Evolutionary conservation across 2,329 filamentous ascomycete genomes (phyloP), one percentile per base, ranked within the genome.

Genomic region (Eurotiales sp.): DNA sequence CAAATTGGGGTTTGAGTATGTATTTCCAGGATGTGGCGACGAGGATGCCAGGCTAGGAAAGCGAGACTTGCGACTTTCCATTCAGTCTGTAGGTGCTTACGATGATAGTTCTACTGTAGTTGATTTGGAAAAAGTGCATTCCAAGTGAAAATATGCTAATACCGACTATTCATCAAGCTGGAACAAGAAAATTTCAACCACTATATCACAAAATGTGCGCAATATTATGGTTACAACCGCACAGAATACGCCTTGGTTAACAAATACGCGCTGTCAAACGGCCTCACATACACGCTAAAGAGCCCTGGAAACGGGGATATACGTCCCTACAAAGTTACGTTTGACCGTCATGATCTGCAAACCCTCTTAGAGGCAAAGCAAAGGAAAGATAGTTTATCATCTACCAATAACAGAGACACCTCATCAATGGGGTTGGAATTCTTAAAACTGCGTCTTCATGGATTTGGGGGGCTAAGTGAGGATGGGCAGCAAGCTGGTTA

Each of bases 201-300:
- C n/a, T 54, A 52, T 37, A 39, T 57, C 25, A 55, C 29, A 27
- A 41, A 47, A 8, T 50, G 47, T n/a, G 51, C 56, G 17, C 52
- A 30, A 15, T 57, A 58, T 46, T 55, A 58, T 46, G 57, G 57
- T 39, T 59, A 58, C 30, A 40, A 58, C 42, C 42, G 36, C 14
- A 37, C 27, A 23, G 49, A 41, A 19, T 17, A 21, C 30, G 32
- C 22, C 8, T 25, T 42, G 3, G 25, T 34, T 3, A 40, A 36
- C 12, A 27, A 39, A 36, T 32, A 46, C 10, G 41, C 21, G 36
- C 42, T 51, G 10, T 10, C 37, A 8, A 29, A 40, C 10, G 49
- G 42, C 23, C 36, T 34, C n/a, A 37, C 42, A 21, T 19, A 17
- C 21, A 30, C 30, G 15, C 5, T 36, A 4, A 34, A 25, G 8